Evolutionary conservation across 2,329 filamentous ascomycete species (phyloP), one percentile per base, ranked within the genome.

Genomic region (Fusarium longipes): DNA sequence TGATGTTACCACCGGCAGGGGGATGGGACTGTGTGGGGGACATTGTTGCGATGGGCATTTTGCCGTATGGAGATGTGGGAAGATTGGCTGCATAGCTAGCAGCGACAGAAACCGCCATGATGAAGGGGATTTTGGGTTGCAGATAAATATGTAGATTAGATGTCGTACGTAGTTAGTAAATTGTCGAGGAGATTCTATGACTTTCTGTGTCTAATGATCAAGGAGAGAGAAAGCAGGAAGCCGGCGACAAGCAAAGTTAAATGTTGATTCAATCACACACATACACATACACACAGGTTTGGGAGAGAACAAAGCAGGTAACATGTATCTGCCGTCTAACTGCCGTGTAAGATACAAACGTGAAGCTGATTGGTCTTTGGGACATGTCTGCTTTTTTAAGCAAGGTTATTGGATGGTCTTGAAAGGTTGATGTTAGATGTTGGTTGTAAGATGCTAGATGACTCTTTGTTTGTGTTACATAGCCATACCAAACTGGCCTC

Each of bases 81-180:
- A 22, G 18, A 17, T 18, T 30, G 32, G 14, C 18, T 15, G 14
- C 24, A 27, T 9, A 36, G 20, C 8, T 6, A 4, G 10, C 57
- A 11, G 10, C 11, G 2, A 5, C 0, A 10, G 10, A 24, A 1
- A 4, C 14, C 18, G 9, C 29, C 1, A 22, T 7, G 8, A 4
- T 5, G 18, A 33, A n/a, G 15, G 1, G 27, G 14, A 27, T 3
- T 17, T 2, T 20, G 5, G 0, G 17, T 6, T 17, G 6, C 7
- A 2, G 7, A 30, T 59, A 57, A 49, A 36, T 22, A 29, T 2
- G 8, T 38, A 38, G 42, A 4, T 4, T 6, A 5, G 27, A 27
- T 15, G 17, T 5, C 6, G 3, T 18, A 8, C 17, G 7, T 25
- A 35, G 11, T 11, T n/a, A n/a, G n/a, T n/a, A n/a, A 25, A n/a